Evolutionary conservation across 1,139 yeast species (phyloP), one percentile per base, ranked within the genome.

Genomic region (Yamadazyma kanchanaburiensis): DNA sequence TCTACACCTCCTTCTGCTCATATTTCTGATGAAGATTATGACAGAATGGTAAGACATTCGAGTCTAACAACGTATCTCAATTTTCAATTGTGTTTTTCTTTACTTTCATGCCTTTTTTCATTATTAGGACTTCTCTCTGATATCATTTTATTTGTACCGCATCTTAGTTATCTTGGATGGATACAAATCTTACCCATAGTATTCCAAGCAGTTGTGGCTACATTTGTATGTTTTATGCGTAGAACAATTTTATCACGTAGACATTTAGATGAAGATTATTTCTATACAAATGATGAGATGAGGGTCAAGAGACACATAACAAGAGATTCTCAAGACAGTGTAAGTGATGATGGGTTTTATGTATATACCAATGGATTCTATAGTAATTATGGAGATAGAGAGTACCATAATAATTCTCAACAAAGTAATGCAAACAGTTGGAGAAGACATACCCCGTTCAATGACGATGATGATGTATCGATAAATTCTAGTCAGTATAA

Each of bases 301-400:
- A 46, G 68, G 34, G 44, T 49, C 32, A 14, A 25, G 5, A 24
- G 25, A 2, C 19, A 17, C 12, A n/a, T n/a, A n/a, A 18, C 20
- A 7, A 45, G 57, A 26, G 22, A 34, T 2, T 33, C 43, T 24
- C 29, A 33, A 23, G 71, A 64, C 30, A 43, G 54, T 11, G 61
- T 50, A 6, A 65, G 73, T 40, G 74, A 68, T 32, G 73, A 66
- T 38, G 74, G 74, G 7, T 65, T 68, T 32, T 62, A 55, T 38
- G 69, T 66, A 7, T 67, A 62, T 38, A 62, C 74, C 4, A 62
- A 65, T 38, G 73, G 72, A n/a, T 66, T 66, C 37, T 54, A 57
- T 41, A 42, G 46, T 31, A 44, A 41, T 27, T 44, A 43, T 20
- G 46, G 38, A 5, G 43, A 39, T 17, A 25, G 45, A 28, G 46